Conservation (phyloP, 169 alveolate genomes). For the Plasmodium sp. region DNA sequence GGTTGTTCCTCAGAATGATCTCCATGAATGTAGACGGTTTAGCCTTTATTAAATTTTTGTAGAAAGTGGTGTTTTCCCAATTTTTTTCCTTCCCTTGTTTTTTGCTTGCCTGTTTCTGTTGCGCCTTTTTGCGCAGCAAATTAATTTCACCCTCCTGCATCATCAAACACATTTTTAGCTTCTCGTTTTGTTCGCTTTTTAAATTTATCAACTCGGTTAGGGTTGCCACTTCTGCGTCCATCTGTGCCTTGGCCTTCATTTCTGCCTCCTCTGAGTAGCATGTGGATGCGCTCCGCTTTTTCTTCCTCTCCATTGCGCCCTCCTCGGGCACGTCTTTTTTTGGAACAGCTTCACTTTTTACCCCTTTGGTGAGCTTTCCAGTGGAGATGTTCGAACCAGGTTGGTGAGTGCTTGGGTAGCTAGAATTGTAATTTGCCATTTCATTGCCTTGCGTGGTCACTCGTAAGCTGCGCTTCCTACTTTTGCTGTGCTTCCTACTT, state of each 20-base stretch:
- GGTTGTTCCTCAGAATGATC: conserved; percentile 27
- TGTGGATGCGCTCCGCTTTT: neutral
- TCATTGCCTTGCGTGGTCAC: neutral
- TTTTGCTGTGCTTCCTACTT: too few relatives aligned
- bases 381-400: neutral
- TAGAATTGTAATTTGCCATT: neutral
- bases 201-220: conserved; percentile 8
- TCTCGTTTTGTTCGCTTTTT: conserved; percentile 26
- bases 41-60: conserved; percentile 27
- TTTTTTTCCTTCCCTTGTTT: neutral
- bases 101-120: neutral
- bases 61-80: conserved; percentile 18
- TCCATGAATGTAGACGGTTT: conserved; percentile 28
- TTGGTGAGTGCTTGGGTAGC: neutral
- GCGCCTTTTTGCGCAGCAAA: conserved; percentile 17
- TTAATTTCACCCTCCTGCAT: conserved; percentile 10
- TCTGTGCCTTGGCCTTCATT: neutral
- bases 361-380: neutral
- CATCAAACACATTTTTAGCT: neutral
- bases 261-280: neutral
- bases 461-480: neutral
- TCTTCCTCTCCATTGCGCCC: neutral
- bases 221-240: conserved; percentile 7
- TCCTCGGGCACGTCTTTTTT: neutral
- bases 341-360: neutral